phyloP scores from a whole-genome alignment of 371 early-diverging fungal species.

The Apophysomyces variabilis region DNA sequence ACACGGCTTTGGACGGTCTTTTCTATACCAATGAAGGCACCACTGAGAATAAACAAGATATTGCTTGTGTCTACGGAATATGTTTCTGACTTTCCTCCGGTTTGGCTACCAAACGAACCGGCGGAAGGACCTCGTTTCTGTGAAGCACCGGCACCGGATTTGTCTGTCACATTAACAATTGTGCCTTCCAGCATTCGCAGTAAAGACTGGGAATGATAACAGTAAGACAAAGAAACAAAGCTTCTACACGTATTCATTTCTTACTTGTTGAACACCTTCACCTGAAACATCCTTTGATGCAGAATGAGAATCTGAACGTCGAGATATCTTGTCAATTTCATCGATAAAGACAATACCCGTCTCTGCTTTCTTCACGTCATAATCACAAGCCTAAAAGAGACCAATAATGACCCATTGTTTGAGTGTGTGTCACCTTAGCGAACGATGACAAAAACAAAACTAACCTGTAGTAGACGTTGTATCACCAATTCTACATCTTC shows the following conservation, averaged over 20 bases:
- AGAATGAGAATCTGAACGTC: conserved; percentile 75
- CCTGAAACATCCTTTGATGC: conserved; percentile 91
- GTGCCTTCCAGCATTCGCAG: conserved; percentile 92
- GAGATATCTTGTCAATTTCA: conserved; percentile 91
- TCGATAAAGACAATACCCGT: conserved; percentile 93
- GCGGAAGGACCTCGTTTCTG: conserved; percentile 42
- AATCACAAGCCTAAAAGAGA: conserved; percentile 72
- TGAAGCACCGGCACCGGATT: conserved; percentile 63
- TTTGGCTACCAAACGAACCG: conserved; percentile 48
- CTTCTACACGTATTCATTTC: neutral
- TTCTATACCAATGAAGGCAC: conserved; percentile 91
- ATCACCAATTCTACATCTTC: conserved; percentile 94
- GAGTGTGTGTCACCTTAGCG: neutral
- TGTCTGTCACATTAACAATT: conserved; percentile 83
- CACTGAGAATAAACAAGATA: conserved; percentile 88
- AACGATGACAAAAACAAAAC: neutral
- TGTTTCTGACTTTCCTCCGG: conserved; percentile 74
- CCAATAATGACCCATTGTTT: neutral
- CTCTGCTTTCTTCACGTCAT: conserved; percentile 85
- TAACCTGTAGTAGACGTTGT: conserved; percentile 79
- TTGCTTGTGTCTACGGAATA: conserved; percentile 90
- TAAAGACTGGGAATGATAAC: conserved; percentile 44
- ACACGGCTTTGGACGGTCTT: conserved; percentile 79
- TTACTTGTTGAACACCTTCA: conserved; percentile 91
- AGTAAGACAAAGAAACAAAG: too few species aligned